These are phyloP conservation scores for Pythium brachiatum DNA, from an alignment of 352 stramenopile genomes.

Conservation along the genomic window DNA sequence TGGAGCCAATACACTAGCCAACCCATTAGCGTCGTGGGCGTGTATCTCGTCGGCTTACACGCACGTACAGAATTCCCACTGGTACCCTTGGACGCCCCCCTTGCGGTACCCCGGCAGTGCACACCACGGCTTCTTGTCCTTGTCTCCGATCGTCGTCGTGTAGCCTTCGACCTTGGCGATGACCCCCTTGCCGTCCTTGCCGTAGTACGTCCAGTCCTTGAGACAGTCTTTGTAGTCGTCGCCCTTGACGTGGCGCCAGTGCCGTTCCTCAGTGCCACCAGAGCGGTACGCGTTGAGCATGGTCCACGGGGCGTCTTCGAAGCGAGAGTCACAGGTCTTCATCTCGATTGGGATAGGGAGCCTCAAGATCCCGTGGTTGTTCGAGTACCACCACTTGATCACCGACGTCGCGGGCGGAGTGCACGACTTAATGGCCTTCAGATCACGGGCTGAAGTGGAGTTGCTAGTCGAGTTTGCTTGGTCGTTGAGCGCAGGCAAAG, in stretches of 20 bases:
- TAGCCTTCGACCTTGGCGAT: background rate
- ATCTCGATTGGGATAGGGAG: no score
- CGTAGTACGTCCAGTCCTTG: constrained; percentile 11
- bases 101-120: background rate
- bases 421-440: background rate
- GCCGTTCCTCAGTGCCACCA: background rate
- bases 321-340: background rate
- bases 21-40: no score
- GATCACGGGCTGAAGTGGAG: background rate
- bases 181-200: background rate
- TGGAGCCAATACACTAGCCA: no score
- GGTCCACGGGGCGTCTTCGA: background rate
- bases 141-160: background rate
- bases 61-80: constrained; percentile 1
- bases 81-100: background rate
- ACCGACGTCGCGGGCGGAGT: background rate
- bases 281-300: constrained; percentile 5
- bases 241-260: constrained; percentile 1
- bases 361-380: background rate
- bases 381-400: background rate
- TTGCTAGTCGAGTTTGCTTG: background rate
- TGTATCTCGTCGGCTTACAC: background rate
- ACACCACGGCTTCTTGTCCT: constrained; percentile 6
- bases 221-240: background rate
- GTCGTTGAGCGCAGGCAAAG: no score